phyloP scores from a whole-genome alignment of 805 yeast genomes.

The Saccharomycopsis guyanensis region DNA sequence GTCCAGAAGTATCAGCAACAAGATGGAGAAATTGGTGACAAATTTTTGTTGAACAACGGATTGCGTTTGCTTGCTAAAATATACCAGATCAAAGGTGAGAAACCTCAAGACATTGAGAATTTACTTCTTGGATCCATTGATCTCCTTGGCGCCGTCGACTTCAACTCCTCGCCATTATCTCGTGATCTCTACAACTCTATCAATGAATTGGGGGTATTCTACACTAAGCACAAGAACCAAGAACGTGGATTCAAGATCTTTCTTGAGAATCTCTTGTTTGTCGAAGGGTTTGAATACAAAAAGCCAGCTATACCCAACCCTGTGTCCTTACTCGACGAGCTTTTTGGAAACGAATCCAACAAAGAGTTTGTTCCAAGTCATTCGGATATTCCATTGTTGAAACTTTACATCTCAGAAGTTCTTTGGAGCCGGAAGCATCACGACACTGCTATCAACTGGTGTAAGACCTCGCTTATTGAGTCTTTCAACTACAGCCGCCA shows the following conservation, averaged over 20 bases:
- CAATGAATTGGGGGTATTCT: constrained; percentile 24
- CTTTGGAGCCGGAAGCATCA: constrained; percentile 31
- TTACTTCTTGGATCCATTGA: not conserved
- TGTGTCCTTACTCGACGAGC: constrained; percentile 3
- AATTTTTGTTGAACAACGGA: constrained; percentile 21
- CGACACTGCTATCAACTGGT: constrained; percentile 34
- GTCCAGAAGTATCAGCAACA: constrained; percentile 24
- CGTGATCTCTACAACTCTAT: constrained; percentile 24
- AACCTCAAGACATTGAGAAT: not conserved
- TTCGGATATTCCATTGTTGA: constrained; percentile 30
- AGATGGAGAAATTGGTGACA: constrained; percentile 20
- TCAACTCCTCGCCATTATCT: constrained; percentile 10
- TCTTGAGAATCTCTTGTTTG: constrained; percentile 27
- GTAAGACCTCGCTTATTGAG: constrained; percentile 32
- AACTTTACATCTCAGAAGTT: constrained; percentile 36
- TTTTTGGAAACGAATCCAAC: constrained; percentile 11
- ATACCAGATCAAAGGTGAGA: constrained; percentile 13
- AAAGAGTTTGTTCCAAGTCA: constrained; percentile 19
- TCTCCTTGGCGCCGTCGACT: not conserved
- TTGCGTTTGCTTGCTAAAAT: constrained; percentile 33
- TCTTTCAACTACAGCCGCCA: constrained; percentile 27
- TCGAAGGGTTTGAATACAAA: constrained; percentile 25
- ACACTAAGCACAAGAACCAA: constrained; percentile 21
- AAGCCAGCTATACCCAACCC: constrained; percentile 5
- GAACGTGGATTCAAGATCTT: constrained; percentile 30